Percentiles rank a stretch among this genome's conserved stretches.
phyloP scores from a whole-genome alignment of 176 grass and related monocot genomes.

The Oryza meridionalis region DNA sequence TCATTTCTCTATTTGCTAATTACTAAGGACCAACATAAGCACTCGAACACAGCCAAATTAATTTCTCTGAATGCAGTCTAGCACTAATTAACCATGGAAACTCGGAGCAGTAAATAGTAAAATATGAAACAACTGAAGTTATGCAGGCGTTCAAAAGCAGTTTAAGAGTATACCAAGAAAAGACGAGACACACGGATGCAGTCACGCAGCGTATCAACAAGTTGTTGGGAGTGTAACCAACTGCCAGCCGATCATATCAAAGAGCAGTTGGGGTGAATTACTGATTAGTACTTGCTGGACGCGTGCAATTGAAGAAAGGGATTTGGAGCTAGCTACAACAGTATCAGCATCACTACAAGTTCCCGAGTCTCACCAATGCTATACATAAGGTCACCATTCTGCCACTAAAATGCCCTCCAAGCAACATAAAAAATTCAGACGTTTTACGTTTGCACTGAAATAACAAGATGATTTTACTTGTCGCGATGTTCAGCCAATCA shows the following conservation, averaged over 20 bases:
- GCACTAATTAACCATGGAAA: neutral
- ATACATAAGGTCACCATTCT: neutral
- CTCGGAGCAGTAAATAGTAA: conserved; percentile 23
- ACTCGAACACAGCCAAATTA: neutral
- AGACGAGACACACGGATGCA: conserved; percentile 38
- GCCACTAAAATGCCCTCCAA: neutral
- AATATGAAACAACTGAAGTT: conserved; percentile 7
- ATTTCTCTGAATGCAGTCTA: neutral
- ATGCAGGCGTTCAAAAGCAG: conserved; percentile 32
- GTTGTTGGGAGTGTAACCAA: conserved; percentile 44
- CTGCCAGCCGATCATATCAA: conserved; percentile 16
- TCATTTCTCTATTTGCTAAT: conserved; percentile 1
- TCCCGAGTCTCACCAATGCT: conserved; percentile 24
- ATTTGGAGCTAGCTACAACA: neutral
- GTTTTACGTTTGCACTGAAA: conserved; percentile 6
- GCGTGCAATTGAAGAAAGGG: conserved; percentile 44
- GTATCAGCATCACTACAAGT: conserved; percentile 25
- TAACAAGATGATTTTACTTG: neutral
- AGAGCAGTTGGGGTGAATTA: conserved; percentile 40
- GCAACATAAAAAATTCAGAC: conserved; percentile 15
- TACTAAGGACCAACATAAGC: neutral
- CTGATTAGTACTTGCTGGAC: conserved; percentile 38
- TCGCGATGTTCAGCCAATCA: neutral
- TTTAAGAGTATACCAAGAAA: conserved; percentile 46
- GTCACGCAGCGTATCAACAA: conserved; percentile 19